phyloP scores from a whole-genome alignment of 1,284 basidiomycete genomes.

The Chondrostereum purpureum region DNA sequence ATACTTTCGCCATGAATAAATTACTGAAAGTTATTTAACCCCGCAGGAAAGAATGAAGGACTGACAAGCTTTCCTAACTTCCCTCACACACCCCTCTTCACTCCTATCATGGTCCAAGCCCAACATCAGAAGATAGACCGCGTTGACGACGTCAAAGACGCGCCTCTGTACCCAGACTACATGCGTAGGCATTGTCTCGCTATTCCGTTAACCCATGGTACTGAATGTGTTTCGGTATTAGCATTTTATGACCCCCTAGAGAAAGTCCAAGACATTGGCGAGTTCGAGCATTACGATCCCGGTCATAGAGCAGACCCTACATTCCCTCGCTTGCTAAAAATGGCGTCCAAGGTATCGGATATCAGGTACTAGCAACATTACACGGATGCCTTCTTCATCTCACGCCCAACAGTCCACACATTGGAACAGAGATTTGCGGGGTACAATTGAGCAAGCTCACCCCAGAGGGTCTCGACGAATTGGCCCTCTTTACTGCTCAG shows the following conservation, averaged over 20 bases:
- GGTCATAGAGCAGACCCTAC: constrained; percentile 42
- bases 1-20: too few relatives aligned
- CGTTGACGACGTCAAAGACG: neutral
- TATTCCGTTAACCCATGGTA: too few relatives aligned
- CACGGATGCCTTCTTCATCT: too few relatives aligned
- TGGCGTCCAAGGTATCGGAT: constrained; percentile 32
- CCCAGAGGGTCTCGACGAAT: constrained; percentile 51
- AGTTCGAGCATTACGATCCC: constrained; percentile 32
- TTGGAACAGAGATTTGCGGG: constrained; percentile 56
- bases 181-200: constrained; percentile 6
- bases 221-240: neutral
- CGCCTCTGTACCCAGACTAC: constrained; percentile 8
- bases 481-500: constrained; percentile 54
- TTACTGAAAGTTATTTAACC: too few relatives aligned
- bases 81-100: too few relatives aligned
- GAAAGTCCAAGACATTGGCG: constrained; percentile 8
- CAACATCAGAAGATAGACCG: neutral
- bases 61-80: too few relatives aligned
- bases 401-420: constrained; percentile 32
- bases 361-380: too few relatives aligned
- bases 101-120: neutral
- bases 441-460: constrained; percentile 52
- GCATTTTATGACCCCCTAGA: constrained; percentile 10
- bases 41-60: too few relatives aligned
- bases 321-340: constrained; percentile 42